These are phyloP conservation scores for Penicillium fimorum DNA, from an alignment of 495 filamentous ascomycete genomes.

Conservation along the genomic window DNA sequence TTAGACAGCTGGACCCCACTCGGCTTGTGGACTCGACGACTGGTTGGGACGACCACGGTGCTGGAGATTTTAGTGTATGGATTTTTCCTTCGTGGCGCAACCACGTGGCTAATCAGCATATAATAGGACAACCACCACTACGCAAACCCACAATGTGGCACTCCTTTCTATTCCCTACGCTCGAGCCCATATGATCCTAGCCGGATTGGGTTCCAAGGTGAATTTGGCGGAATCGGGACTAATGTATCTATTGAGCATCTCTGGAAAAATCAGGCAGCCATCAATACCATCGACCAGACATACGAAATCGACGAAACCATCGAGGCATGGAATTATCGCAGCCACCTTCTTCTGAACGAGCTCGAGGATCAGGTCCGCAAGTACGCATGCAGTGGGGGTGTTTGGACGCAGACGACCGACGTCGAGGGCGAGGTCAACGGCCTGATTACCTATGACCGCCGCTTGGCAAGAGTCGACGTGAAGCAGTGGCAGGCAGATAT, in stretches of 20 bases:
- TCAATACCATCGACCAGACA: constrained; percentile 59
- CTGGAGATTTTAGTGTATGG: constrained; percentile 54
- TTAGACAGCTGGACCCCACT: constrained; percentile 58
- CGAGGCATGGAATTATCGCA: constrained; percentile 65
- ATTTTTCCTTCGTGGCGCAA: not conserved
- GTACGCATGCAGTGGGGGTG: constrained; percentile 58
- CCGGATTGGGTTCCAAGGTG: constrained; percentile 65
- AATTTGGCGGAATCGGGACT: constrained; percentile 65
- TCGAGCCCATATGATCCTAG: constrained; percentile 57
- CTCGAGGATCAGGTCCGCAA: constrained; percentile 55
- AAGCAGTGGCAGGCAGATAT: constrained; percentile 62
- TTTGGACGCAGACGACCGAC: constrained; percentile 69
- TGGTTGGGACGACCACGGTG: constrained; percentile 62
- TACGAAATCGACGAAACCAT: constrained; percentile 60
- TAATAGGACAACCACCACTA: constrained; percentile 67
- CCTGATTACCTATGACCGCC: constrained; percentile 64
- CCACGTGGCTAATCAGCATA: constrained; percentile 4
- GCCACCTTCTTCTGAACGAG: constrained; percentile 50
- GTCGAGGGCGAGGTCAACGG: constrained; percentile 76
- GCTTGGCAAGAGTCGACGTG: constrained; percentile 51
- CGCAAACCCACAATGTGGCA: constrained; percentile 67
- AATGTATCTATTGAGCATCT: constrained; percentile 56
- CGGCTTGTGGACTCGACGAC: constrained; percentile 58
- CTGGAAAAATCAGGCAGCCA: constrained; percentile 58
- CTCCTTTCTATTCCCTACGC: constrained; percentile 57